These are phyloP conservation scores for Penicillium antarcticum DNA, from an alignment of 495 filamentous ascomycete genomes.

Conservation along the genomic window DNA sequence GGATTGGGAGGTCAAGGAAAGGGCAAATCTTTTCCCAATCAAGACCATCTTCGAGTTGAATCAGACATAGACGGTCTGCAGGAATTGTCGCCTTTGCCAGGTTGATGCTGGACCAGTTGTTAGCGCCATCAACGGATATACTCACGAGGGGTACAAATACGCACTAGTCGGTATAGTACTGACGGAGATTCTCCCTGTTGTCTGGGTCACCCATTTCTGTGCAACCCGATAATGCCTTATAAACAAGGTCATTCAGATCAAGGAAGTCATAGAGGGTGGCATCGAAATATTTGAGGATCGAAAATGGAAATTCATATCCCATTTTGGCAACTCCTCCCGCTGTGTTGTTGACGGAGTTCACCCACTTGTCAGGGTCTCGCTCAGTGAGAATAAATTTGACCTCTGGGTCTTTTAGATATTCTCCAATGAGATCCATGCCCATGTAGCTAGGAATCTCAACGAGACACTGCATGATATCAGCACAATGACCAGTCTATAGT, in stretches of 20 bases:
- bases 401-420: slow-evolving; percentile 18
- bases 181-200: slow-evolving; percentile 1
- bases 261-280: slow-evolving; percentile 11
- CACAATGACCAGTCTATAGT: neutral
- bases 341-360: slow-evolving; percentile 19
- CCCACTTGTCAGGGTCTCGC: slow-evolving; percentile 21
- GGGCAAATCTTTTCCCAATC: slow-evolving; percentile 28
- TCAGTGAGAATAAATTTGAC: slow-evolving; percentile 32
- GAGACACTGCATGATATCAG: slow-evolving; percentile 10
- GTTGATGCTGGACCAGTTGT: slow-evolving; percentile 12
- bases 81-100: slow-evolving; percentile 17
- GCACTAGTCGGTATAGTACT: slow-evolving; percentile 21
- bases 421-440: slow-evolving; percentile 9
- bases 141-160: neutral
- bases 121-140: neutral
- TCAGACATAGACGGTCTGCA: slow-evolving; percentile 15
- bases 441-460: slow-evolving; percentile 20
- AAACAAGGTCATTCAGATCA: slow-evolving; percentile 7
- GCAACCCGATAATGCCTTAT: slow-evolving; percentile 4
- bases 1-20: slow-evolving; percentile 20
- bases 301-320: slow-evolving; percentile 14
- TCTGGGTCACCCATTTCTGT: neutral
- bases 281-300: slow-evolving; percentile 23
- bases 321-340: neutral
- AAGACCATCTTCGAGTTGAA: slow-evolving; percentile 19